phyloP scores from a whole-genome alignment of 73 alveolate genomes.

The Breviolum minutum region DNA sequence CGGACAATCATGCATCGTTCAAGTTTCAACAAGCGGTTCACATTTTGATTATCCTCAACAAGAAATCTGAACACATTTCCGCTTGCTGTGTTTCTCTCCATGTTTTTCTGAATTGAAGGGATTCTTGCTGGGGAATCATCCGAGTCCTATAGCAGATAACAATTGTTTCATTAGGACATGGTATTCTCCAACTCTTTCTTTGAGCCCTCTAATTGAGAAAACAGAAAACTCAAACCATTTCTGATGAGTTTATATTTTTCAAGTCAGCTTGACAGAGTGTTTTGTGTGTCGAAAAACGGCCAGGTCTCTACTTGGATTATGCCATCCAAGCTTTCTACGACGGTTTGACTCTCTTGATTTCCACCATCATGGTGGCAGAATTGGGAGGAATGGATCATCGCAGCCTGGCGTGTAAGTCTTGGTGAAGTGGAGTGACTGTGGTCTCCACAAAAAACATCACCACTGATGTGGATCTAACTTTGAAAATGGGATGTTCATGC shows the following conservation, averaged over 20 bases:
- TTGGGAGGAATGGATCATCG: slow-evolving; percentile 75
- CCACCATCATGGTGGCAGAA: slow-evolving; percentile 64
- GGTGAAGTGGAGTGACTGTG: background rate
- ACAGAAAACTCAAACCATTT: background rate
- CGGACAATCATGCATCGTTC: no score
- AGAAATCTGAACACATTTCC: no score
- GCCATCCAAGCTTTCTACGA: slow-evolving; percentile 91
- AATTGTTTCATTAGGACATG: background rate
- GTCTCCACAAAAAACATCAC: background rate
- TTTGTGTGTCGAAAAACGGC: background rate
- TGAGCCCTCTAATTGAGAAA: background rate
- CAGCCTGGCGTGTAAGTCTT: background rate
- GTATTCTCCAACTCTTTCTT: background rate
- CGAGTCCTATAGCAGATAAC: background rate
- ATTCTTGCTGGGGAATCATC: no score
- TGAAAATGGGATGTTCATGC: no score
- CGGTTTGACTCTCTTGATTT: slow-evolving; percentile 71
- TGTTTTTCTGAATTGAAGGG: no score
- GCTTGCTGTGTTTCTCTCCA: no score
- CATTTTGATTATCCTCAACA: no score
- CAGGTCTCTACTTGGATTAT: slow-evolving; percentile 80
- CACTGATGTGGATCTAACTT: background rate
- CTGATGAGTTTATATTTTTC: background rate
- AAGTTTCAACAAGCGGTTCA: no score
- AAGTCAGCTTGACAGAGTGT: background rate